phyloP scores from a whole-genome alignment of 345 rosid species.

The Syzygium grande region DNA sequence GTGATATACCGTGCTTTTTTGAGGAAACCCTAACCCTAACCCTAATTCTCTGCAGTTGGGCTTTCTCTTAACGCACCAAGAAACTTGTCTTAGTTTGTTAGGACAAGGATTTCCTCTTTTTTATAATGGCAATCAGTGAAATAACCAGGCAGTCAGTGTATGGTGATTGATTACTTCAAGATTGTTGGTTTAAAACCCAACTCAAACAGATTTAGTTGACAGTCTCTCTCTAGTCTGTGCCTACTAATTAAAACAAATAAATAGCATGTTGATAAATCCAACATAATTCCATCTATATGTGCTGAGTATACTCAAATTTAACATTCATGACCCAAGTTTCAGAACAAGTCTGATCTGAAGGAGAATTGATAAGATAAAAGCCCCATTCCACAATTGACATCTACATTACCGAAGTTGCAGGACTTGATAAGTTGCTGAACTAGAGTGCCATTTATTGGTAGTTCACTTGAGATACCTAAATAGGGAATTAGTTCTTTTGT shows the following conservation, averaged over 20 bases:
- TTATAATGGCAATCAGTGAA: background rate
- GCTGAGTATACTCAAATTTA: background rate
- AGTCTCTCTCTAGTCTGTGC: background rate
- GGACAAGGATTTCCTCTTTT: background rate
- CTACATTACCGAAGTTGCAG: background rate
- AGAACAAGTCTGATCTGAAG: background rate
- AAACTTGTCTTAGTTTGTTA: background rate
- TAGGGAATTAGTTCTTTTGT: background rate
- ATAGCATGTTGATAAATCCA: background rate
- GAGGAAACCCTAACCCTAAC: slow-evolving; percentile 3
- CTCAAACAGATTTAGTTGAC: background rate
- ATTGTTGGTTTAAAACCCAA: background rate
- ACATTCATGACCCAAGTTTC: background rate
- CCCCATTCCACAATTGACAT: background rate
- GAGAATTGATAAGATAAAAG: background rate
- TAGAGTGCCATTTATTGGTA: background rate
- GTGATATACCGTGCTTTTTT: background rate
- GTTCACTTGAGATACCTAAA: background rate
- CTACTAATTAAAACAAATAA: background rate
- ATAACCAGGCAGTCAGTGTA: background rate
- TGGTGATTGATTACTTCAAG: background rate
- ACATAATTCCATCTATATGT: background rate
- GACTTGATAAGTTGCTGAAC: background rate
- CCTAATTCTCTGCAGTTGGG: background rate
- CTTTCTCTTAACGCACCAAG: background rate